Percentiles rank a stretch among this genome's conserved stretches.
Evolutionary conservation across 176 grass and related monocot genomes (phyloP).

Genomic region (Musa schizocarpa): DNA sequence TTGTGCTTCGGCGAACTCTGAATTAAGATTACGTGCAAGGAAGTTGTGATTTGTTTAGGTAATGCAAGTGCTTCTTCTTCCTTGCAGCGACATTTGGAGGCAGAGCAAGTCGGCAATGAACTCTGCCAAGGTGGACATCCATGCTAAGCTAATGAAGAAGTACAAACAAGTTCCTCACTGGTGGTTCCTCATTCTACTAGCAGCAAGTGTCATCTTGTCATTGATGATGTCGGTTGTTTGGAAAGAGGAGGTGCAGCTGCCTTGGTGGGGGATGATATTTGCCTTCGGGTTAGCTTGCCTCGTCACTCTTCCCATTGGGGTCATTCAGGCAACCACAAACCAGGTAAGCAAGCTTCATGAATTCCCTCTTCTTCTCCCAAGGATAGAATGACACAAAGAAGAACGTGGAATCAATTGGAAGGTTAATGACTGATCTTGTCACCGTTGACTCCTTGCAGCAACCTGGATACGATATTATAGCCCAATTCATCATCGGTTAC

Average conservation of each 20-base stretch:
- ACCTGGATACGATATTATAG: conserved; percentile 94
- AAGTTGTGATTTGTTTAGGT: too few species aligned
- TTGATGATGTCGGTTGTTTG: conserved; percentile 75
- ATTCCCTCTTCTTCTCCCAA: neutral
- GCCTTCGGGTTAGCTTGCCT: conserved; percentile 79
- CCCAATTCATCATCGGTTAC: conserved; percentile 97
- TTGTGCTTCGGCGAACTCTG: too few species aligned
- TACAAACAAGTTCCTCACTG: conserved; percentile 94
- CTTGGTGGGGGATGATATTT: conserved; percentile 96
- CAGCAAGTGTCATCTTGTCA: conserved; percentile 62
- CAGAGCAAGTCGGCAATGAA: conserved; percentile 81
- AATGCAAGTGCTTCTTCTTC: too few species aligned
- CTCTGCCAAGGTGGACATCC: conserved; percentile 47
- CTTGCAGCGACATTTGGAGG: conserved; percentile 61
- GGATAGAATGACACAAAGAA: neutral
- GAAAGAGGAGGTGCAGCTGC: conserved; percentile 84
- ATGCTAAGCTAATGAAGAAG: conserved; percentile 75
- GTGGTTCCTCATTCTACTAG: conserved; percentile 82
- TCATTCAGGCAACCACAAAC: conserved; percentile 96
- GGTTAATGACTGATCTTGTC: neutral
- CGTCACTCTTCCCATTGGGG: conserved; percentile 83
- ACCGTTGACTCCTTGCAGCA: conserved; percentile 28
- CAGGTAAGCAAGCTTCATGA: conserved; percentile 36
- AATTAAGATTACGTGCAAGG: too few species aligned
- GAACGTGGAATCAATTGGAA: neutral